Evolutionary conservation across 2,329 filamentous ascomycete genomes (phyloP), one percentile per base, ranked within the genome.

Genomic region (Trichoderma arundinaceum): DNA sequence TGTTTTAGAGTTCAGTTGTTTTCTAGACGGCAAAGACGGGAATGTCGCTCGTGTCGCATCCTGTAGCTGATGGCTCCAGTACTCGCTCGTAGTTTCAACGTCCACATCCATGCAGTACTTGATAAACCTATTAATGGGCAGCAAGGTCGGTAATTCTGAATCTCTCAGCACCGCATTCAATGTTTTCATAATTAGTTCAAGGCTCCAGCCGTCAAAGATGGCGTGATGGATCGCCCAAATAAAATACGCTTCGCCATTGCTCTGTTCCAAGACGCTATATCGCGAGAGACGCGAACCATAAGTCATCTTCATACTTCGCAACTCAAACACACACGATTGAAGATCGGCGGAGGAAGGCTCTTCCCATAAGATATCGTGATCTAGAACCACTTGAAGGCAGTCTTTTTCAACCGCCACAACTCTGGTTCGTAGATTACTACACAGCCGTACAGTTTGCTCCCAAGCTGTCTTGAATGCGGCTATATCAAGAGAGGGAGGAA

Each of bases 391-490:
- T 53, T 70, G 60, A 44, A 65, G 22, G n/a, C 53, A 51, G 22
- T 38, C 19, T 19, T 63, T 63, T 49, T 69, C 48, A 38, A 64
- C 44, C 5, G 39, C 52, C 3, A 71, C 56, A 15, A 73, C 70
- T 12, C 71, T 61, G 1, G 71, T 71, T 35, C 71, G 67, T 1
- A 73, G 38, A 35, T 68, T 69, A 3, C 65, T 48, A n/a, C 69
- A 71, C 12, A 58, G 12, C 5, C 63, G 41, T 2, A 71, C 49
- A 1, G 66, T 67, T 0, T 60, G 43, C 10, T 70, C 69, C 71
- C 71, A 72, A 3, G 67, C 66, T 6, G 17, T 39, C 28, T 51
- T 67, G 33, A 72, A 72, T 2, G 19, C 51, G 0, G 13, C 28
- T 39, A 68, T 4, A 7, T 71, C 62, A 2, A 68, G 17, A 8